Evolutionary conservation across 352 stramenopile species (phyloP).

Genomic region (Globisporangium iwayamae): DNA sequence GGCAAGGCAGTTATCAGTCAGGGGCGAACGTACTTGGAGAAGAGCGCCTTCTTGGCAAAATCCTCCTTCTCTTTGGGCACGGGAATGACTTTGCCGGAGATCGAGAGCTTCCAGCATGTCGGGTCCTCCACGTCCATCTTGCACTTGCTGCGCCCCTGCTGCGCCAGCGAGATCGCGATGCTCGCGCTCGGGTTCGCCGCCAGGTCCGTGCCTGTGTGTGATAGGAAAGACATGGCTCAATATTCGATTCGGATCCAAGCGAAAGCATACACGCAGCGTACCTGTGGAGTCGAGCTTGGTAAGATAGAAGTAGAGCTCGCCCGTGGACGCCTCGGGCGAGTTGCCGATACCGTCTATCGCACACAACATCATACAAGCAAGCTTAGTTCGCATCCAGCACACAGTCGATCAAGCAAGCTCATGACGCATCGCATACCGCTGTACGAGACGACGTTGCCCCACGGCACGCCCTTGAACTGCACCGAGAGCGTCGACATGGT

Average conservation of each 20-base stretch:
- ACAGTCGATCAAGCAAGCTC: neutral
- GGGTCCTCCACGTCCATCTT: constrained; percentile 70
- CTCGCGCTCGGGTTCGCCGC: constrained; percentile 48
- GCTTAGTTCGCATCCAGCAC: neutral
- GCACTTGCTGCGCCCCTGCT: constrained; percentile 44
- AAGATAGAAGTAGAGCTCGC: constrained; percentile 71
- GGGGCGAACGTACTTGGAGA: constrained; percentile 45
- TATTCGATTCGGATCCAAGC: neutral
- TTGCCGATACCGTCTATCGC: constrained; percentile 50
- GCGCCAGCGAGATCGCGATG: constrained; percentile 57
- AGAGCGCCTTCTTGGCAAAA: constrained; percentile 55
- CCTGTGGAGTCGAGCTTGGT: constrained; percentile 47
- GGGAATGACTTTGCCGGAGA: constrained; percentile 51
- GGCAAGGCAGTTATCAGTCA: neutral
- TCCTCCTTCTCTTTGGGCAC: constrained; percentile 35
- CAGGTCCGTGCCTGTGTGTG: constrained; percentile 34
- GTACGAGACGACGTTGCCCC: constrained; percentile 59
- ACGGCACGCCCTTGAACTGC: constrained; percentile 50
- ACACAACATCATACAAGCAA: neutral
- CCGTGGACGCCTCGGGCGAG: constrained; percentile 42
- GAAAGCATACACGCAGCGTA: constrained; percentile 11
- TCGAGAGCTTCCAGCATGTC: constrained; percentile 66
- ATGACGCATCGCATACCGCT: constrained; percentile 35
- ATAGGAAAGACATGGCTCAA: neutral
- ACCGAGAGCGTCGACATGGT: constrained; percentile 63